phyloP scores from a whole-genome alignment of 768 basidiomycete genomes.

The Cystofilobasidium ferigula region DNA sequence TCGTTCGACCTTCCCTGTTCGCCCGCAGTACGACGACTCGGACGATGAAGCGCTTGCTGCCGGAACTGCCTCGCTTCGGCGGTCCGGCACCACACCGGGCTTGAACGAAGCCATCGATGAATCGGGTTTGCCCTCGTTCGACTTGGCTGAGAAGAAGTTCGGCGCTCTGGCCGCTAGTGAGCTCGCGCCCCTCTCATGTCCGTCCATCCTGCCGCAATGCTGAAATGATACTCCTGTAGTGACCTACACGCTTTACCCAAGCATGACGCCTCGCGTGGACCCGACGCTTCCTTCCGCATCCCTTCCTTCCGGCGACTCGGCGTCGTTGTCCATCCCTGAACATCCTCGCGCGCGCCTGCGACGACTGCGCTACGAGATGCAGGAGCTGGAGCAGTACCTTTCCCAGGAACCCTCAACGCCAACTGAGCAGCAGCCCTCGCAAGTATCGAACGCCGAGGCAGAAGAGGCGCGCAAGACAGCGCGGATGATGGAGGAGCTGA shows the following conservation, averaged over 20 bases:
- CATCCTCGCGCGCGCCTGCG: conserved; percentile 38
- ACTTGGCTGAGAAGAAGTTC: conserved; percentile 3
- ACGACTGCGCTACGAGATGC: conserved; percentile 62
- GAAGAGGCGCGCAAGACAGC: conserved; percentile 27
- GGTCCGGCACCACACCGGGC: background rate
- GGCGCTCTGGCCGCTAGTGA: conserved; percentile 16
- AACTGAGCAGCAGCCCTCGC: conserved; percentile 58
- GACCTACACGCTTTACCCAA: conserved; percentile 26
- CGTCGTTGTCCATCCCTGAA: conserved; percentile 30
- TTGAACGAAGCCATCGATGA: conserved; percentile 13
- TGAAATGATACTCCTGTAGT: background rate
- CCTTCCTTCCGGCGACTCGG: conserved; percentile 4
- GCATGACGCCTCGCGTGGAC: conserved; percentile 4
- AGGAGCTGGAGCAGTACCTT: conserved; percentile 67
- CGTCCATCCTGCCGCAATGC: no score
- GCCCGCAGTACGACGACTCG: conserved; percentile 1
- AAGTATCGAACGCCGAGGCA: no score
- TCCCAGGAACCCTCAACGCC: conserved; percentile 50
- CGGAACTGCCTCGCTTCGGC: background rate
- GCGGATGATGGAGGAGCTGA: conserved; percentile 29
- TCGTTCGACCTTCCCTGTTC: background rate
- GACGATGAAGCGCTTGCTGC: background rate
- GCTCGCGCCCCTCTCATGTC: background rate
- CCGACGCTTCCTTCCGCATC: conserved; percentile 10
- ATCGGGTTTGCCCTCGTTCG: conserved; percentile 11